These are phyloP conservation scores for Calcarisporium arbuscula DNA, from an alignment of 2,329 filamentous ascomycete species.

Conservation along the genomic window DNA sequence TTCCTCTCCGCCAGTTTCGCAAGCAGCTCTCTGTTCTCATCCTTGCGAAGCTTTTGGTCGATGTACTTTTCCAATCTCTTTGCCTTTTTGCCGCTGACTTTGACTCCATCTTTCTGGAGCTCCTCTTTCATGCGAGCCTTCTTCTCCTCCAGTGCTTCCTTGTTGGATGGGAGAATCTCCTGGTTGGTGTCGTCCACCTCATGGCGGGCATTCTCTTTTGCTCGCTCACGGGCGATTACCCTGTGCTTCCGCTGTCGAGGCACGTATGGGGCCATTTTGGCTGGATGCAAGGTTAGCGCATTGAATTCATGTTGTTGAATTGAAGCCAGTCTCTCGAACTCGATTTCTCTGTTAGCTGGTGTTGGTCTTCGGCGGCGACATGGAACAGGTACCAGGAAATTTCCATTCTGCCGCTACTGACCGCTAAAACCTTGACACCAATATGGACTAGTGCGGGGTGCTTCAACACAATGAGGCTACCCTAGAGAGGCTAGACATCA, in stretches of 20 bases:
- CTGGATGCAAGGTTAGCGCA: no score
- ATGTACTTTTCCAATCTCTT: slow-evolving; percentile 64
- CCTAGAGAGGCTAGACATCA: neutral
- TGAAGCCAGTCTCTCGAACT: no score
- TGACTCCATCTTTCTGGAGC: slow-evolving; percentile 42
- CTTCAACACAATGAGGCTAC: no score
- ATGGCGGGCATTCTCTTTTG: slow-evolving; percentile 34
- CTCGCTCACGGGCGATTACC: slow-evolving; percentile 57
- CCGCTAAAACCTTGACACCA: slow-evolving; percentile 25
- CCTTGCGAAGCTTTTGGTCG: slow-evolving; percentile 88
- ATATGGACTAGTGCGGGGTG: slow-evolving; percentile 29
- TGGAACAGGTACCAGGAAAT: slow-evolving; percentile 24
- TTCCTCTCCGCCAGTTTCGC: slow-evolving; percentile 74
- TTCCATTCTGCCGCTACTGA: slow-evolving; percentile 30
- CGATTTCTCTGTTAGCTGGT: no score
- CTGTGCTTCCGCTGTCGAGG: slow-evolving; percentile 63
- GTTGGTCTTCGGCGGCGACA: slow-evolving; percentile 1
- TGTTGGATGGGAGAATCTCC: slow-evolving; percentile 32
- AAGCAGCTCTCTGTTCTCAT: slow-evolving; percentile 80
- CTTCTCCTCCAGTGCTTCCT: slow-evolving; percentile 45
- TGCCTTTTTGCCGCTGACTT: slow-evolving; percentile 59
- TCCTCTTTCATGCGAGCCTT: slow-evolving; percentile 51
- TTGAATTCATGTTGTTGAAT: no score
- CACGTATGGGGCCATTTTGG: slow-evolving; percentile 49
- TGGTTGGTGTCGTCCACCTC: slow-evolving; percentile 32